Percentiles rank a stretch among this genome's conserved stretches.
phyloP scores from a whole-genome alignment of 352 stramenopile species.

The Phytopythium mirpurense region DNA sequence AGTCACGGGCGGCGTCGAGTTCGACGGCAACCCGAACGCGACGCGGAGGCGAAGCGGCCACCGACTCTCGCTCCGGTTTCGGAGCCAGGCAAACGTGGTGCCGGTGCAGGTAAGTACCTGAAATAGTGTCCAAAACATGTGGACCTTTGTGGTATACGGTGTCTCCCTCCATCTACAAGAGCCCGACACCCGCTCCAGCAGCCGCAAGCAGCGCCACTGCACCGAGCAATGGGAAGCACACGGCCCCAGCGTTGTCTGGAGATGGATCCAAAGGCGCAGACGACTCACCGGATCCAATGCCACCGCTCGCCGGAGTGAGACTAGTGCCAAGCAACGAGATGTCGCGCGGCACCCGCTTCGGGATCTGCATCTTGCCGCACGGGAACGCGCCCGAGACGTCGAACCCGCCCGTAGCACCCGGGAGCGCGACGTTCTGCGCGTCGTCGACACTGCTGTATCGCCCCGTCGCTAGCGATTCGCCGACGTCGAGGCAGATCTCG shows the following conservation, averaged over 20 bases:
- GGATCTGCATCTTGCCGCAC: slow-evolving; percentile 2
- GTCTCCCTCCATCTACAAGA: no score
- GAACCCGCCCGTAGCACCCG: background rate
- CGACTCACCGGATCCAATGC: background rate
- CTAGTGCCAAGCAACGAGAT: background rate
- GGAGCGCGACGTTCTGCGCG: background rate
- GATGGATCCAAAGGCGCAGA: background rate
- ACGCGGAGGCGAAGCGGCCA: background rate
- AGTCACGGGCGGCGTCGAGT: slow-evolving; percentile 10
- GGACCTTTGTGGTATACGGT: no score
- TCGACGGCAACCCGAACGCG: slow-evolving; percentile 6
- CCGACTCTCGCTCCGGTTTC: background rate
- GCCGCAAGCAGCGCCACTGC: no score
- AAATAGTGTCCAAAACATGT: no score
- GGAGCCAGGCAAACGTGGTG: background rate
- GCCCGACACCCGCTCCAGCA: no score
- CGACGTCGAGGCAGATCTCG: background rate
- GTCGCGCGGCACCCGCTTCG: background rate
- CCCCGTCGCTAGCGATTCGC: background rate
- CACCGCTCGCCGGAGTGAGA: background rate
- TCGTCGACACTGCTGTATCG: background rate
- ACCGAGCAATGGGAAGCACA: no score
- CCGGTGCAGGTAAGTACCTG: no score
- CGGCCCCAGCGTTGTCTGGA: background rate
- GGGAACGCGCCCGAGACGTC: background rate